These are phyloP conservation scores for Tremellales sp. DNA, from an alignment of 1,284 basidiomycete species.

Conservation along the genomic window DNA sequence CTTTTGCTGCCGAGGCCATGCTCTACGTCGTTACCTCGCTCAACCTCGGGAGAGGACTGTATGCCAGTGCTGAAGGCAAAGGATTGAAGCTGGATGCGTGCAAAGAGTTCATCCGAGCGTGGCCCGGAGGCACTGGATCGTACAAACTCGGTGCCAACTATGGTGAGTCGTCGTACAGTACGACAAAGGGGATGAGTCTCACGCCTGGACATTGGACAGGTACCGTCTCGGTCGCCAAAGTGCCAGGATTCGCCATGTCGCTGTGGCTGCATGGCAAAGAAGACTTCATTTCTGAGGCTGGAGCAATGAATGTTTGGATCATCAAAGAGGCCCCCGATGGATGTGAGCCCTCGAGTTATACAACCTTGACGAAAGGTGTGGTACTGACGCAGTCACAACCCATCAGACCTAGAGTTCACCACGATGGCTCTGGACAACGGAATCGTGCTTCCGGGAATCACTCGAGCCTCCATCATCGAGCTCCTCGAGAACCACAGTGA, in stretches of 20 bases:
- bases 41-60: conserved; percentile 44
- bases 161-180: conserved; percentile 19
- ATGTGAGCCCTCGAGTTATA: conserved; percentile 18
- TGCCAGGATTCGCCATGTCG: conserved; percentile 43
- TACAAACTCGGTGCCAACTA: conserved; percentile 48
- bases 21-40: conserved; percentile 42
- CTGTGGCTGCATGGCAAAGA: conserved; percentile 45
- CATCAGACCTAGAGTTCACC: conserved; percentile 27
- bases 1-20: conserved; percentile 40
- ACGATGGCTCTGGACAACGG: conserved; percentile 45
- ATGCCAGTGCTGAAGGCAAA: conserved; percentile 29
- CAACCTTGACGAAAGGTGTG: background rate
- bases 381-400: background rate
- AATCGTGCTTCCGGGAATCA: conserved; percentile 47
- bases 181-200: background rate
- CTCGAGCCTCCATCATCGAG: conserved; percentile 40
- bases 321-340: conserved; percentile 43
- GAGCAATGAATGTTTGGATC: conserved; percentile 45
- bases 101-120: conserved; percentile 43
- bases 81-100: conserved; percentile 41
- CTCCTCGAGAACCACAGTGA: conserved; percentile 35
- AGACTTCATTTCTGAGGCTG: conserved; percentile 44
- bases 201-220: conserved; percentile 17
- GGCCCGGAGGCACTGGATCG: conserved; percentile 43
- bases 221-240: conserved; percentile 42